Percentiles rank a stretch among this genome's conserved stretches.
Evolutionary conservation across 805 yeast species (phyloP).

Genomic region (Ascoidea tarda): DNA sequence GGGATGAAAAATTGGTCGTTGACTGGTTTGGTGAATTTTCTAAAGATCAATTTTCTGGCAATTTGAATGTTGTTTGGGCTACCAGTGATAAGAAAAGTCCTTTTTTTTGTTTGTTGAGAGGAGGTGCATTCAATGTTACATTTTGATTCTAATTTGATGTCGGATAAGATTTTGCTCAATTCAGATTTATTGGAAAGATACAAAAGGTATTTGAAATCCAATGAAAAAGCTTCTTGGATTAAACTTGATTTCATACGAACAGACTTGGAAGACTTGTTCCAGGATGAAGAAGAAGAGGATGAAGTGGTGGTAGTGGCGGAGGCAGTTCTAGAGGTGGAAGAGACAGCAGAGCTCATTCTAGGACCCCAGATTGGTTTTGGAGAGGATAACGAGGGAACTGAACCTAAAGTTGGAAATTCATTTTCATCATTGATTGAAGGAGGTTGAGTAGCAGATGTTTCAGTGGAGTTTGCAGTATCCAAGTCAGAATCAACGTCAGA

Average conservation of each 20-base stretch:
- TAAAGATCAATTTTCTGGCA: constrained; percentile 67
- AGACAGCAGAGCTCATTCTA: constrained; percentile 20
- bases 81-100: constrained; percentile 79
- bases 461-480: constrained; percentile 11
- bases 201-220: constrained; percentile 56
- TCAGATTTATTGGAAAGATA: constrained; percentile 46
- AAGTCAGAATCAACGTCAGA: constrained; percentile 7
- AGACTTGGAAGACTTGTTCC: constrained; percentile 17
- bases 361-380: constrained; percentile 20
- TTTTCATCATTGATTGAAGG: constrained; percentile 29
- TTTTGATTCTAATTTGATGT: constrained; percentile 42
- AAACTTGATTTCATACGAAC: constrained; percentile 40
- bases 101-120: constrained; percentile 57
- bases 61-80: constrained; percentile 43
- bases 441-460: neutral
- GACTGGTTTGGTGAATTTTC: constrained; percentile 66
- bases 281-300: constrained; percentile 7
- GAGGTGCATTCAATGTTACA: constrained; percentile 76
- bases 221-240: constrained; percentile 68
- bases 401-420: constrained; percentile 42
- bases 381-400: constrained; percentile 17
- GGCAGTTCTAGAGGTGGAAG: constrained; percentile 10
- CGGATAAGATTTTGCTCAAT: constrained; percentile 49
- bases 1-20: constrained; percentile 52
- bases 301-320: constrained; percentile 11